phyloP scores from a whole-genome alignment of 176 grass and related monocot species.

The Aegilops tauschii region DNA sequence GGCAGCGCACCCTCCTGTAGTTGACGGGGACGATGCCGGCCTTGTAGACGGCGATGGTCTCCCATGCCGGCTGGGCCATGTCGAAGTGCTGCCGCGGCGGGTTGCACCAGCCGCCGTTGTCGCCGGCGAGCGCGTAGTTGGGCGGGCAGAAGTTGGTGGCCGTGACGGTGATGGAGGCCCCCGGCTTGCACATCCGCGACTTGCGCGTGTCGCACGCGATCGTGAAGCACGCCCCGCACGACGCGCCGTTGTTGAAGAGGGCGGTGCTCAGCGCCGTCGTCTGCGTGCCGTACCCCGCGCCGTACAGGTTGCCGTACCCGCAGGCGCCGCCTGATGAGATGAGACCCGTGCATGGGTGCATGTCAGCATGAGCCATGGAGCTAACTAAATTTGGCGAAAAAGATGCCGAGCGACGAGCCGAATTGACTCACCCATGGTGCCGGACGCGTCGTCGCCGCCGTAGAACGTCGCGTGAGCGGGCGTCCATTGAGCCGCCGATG shows the following conservation, averaged over 20 bases:
- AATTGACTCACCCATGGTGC: slow-evolving; percentile 22
- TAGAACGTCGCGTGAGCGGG: slow-evolving; percentile 50
- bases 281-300: slow-evolving; percentile 40
- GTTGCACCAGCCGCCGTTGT: slow-evolving; percentile 88
- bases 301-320: slow-evolving; percentile 74
- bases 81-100: slow-evolving; percentile 80
- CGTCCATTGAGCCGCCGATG: slow-evolving; percentile 15
- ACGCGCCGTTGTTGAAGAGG: slow-evolving; percentile 46
- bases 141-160: slow-evolving; percentile 98
- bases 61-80: slow-evolving; percentile 79
- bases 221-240: slow-evolving; percentile 48
- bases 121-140: slow-evolving; percentile 50
- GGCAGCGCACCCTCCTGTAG: slow-evolving; percentile 50
- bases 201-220: slow-evolving; percentile 33
- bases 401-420: neutral
- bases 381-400: neutral
- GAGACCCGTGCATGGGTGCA: neutral
- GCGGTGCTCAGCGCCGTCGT: slow-evolving; percentile 46
- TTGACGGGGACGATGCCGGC: slow-evolving; percentile 67
- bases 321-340: slow-evolving; percentile 65
- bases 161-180: slow-evolving; percentile 51
- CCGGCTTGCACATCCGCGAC: slow-evolving; percentile 33
- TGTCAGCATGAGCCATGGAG: neutral
- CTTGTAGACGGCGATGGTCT: slow-evolving; percentile 56
- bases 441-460: slow-evolving; percentile 45